Base-by-base conservation (phyloP, 495 filamentous ascomycete genomes). In the Talaromyces stipitatus region DNA sequence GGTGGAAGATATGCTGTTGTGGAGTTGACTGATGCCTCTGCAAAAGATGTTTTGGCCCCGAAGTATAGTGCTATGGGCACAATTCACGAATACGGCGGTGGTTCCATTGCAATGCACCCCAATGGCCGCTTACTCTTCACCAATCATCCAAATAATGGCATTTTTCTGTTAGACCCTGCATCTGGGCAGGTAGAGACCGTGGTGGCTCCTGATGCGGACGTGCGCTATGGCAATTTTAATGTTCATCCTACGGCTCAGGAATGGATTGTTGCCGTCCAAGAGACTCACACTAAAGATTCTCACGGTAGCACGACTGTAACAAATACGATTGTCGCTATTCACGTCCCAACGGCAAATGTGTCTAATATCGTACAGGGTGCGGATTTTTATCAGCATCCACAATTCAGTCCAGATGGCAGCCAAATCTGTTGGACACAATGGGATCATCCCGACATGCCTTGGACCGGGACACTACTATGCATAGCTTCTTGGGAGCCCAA, bases 401-500 rank as follows among this genome's bases (percentile, higher is more conserved):
- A 72, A 47, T 79, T 80, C 56, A 72, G 70, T 51, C 69, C 67
- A 8, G 67, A 75, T 36, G 76, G 76, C 1, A 65, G 61, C 20
- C 63, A 66, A 55, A 60, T 80, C 12, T 73, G 66, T 10, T 80
- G 78, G 76, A 68, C 76, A 45, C 69, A 80, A 56, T 80, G 77
- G 76, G 62, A 72, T 32, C 75, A 80, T 62, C 78, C 77, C 0
- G 69, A 73, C 54, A 75, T 79, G 71, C 76, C 77, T 6, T 80
- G 75, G 69, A 69, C 68, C 0, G 74, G 72, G 2, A 72, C 68
- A n/a, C 61, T 69, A 53, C 60, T 81, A 8, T 69, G 69, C 57
- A 11, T 69, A 27, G 74, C 69, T 4, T 60, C 69, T 7, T 79
- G 71, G 71, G 18, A 50, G 12, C 36, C 61, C 50, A 66, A 67